Evolutionary conservation across 78 protist species (phyloP).

Genomic region (Dictyostelium intermedium): DNA sequence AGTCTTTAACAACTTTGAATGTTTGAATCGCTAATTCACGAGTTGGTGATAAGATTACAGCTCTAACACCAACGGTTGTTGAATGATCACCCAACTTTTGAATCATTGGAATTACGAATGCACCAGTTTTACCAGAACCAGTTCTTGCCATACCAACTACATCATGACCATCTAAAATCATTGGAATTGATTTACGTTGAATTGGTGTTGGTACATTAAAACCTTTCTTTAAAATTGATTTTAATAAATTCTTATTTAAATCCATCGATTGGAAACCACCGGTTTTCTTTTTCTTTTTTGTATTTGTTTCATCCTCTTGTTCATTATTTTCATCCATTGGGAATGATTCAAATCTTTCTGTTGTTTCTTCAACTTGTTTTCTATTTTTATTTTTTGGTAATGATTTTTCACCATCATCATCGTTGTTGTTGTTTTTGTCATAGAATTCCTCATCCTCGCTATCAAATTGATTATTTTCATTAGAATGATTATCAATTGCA

Average conservation of each 20-base stretch:
- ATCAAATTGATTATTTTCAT: not conserved
- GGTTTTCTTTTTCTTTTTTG: constrained; percentile 58
- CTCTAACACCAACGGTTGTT: constrained; percentile 92
- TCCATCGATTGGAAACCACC: constrained; percentile 88
- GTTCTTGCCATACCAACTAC: constrained; percentile 99
- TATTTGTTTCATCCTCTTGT: not conserved
- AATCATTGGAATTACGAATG: constrained; percentile 97
- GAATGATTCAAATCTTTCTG: not conserved
- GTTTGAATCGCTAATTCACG: constrained; percentile 99
- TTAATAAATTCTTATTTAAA: constrained; percentile 46
- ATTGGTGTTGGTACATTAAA: constrained; percentile 97
- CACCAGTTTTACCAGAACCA: constrained; percentile 99
- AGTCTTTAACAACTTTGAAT: constrained; percentile 79
- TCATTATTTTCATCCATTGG: constrained; percentile 20
- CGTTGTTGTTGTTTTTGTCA: not conserved
- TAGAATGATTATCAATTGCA: not conserved
- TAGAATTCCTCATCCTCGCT: constrained; percentile 31
- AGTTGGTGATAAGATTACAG: constrained; percentile 97
- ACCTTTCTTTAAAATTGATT: constrained; percentile 88
- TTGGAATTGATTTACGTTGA: constrained; percentile 95
- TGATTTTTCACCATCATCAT: not conserved
- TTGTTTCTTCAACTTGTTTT: not conserved
- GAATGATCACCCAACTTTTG: constrained; percentile 86
- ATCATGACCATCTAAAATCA: constrained; percentile 91
- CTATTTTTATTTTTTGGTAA: not conserved